phyloP scores from a whole-genome alignment of 1,284 basidiomycete genomes.

The Pterulicium gracile region DNA sequence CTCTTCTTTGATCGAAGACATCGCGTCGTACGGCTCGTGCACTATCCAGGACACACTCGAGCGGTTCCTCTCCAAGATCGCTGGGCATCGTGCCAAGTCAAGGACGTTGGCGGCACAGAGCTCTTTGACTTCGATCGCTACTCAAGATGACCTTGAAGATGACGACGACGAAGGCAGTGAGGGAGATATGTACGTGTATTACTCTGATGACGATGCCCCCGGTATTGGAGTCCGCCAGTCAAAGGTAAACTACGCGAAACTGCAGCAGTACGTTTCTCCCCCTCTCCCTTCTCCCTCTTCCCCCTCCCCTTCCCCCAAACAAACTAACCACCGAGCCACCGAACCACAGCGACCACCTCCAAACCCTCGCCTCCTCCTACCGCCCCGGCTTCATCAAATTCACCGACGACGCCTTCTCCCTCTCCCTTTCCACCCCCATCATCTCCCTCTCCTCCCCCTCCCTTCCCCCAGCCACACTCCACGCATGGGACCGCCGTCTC shows the following conservation, averaged over 20 bases:
- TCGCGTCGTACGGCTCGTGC: conserved; percentile 28
- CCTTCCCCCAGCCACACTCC: conserved; percentile 42
- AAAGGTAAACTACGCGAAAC: conserved; percentile 3
- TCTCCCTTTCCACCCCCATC: conserved; percentile 45
- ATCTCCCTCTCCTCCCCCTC: conserved; percentile 32
- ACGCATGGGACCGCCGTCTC: conserved; percentile 54
- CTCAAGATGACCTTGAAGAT: conserved; percentile 16
- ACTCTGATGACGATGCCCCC: conserved; percentile 18
- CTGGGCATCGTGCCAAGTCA: conserved; percentile 10
- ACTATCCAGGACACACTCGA: conserved; percentile 33
- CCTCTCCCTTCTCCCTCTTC: not conserved
- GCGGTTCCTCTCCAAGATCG: conserved; percentile 19
- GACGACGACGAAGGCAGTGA: conserved; percentile 10
- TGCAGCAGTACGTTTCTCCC: conserved; percentile 16
- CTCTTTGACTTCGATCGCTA: conserved; percentile 25
- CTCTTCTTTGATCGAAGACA: conserved; percentile 27
- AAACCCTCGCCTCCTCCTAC: conserved; percentile 38
- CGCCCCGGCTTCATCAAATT: conserved; percentile 42
- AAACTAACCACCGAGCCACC: too few relatives aligned
- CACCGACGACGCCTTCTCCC: conserved; percentile 32
- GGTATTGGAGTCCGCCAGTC: not conserved
- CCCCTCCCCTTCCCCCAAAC: conserved; percentile 2
- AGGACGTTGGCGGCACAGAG: conserved; percentile 20
- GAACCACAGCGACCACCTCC: conserved; percentile 33
- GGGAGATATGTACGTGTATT: conserved; percentile 15